Conservation (phyloP, 495 filamentous ascomycete species). For the Penicillium robsamsonii region DNA sequence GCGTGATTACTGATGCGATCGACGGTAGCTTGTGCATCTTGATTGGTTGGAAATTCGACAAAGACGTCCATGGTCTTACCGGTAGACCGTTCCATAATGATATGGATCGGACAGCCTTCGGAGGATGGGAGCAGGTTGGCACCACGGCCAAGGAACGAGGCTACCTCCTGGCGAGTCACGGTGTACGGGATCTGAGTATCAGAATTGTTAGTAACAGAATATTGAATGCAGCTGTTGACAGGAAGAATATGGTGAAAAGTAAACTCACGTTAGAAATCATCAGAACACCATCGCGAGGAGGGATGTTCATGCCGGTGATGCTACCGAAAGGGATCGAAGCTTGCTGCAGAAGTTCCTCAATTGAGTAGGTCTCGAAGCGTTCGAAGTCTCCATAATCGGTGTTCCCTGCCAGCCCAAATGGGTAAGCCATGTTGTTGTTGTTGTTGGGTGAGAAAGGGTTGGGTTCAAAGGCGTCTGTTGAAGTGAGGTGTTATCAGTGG, state of each 20-base stretch:
- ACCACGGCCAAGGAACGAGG: conserved; percentile 67
- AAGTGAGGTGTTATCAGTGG: background rate
- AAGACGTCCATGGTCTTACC: conserved; percentile 76
- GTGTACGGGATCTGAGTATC: conserved; percentile 62
- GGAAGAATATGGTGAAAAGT: background rate
- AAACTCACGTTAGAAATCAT: conserved; percentile 47
- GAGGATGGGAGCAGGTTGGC: conserved; percentile 31
- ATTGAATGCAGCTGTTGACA: background rate
- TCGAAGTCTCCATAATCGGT: background rate
- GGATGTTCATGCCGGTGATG: conserved; percentile 13
- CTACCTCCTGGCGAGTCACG: conserved; percentile 63
- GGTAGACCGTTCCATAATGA: conserved; percentile 78
- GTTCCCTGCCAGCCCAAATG: background rate
- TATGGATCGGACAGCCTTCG: conserved; percentile 63
- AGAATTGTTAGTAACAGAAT: background rate
- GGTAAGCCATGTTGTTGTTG: background rate
- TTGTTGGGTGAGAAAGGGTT: background rate
- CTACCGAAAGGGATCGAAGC: conserved; percentile 10
- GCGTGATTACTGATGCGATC: conserved; percentile 31
- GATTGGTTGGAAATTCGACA: conserved; percentile 59
- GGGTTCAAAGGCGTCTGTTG: background rate
- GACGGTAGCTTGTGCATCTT: conserved; percentile 52
- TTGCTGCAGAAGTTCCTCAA: background rate
- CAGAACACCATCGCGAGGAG: conserved; percentile 42
- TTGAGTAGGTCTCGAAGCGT: background rate